Conservation (phyloP, 225 moss, liverwort and hornwort species). For the Takakia lepidozioides region DNA sequence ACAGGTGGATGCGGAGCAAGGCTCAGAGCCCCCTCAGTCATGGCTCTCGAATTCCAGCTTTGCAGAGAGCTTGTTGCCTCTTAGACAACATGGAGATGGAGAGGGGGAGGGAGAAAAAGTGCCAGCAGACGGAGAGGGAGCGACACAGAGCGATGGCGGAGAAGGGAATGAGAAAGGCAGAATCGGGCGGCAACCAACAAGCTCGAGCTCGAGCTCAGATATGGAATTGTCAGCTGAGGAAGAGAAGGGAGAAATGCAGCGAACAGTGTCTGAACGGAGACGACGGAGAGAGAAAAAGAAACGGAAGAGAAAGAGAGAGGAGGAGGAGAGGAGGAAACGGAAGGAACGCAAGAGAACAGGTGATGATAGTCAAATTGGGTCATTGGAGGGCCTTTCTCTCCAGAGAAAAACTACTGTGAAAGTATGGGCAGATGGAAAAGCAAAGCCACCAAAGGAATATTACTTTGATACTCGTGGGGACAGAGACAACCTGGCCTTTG, state of each 20-base stretch:
- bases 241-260: constrained; percentile 22
- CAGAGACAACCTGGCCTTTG: constrained; percentile 85
- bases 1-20: constrained; percentile 20
- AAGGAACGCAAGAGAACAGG: constrained; percentile 30
- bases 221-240: constrained; percentile 28
- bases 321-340: constrained; percentile 39
- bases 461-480: constrained; percentile 88
- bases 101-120: constrained; percentile 20
- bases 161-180: constrained; percentile 13
- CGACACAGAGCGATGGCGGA: constrained; percentile 15
- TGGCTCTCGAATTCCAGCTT: constrained; percentile 82
- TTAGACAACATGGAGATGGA: constrained; percentile 25
- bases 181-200: constrained; percentile 15
- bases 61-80: constrained; percentile 54
- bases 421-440: constrained; percentile 53
- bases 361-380: constrained; percentile 49
- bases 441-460: constrained; percentile 44
- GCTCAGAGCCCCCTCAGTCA: constrained; percentile 14
- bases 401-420: constrained; percentile 54
- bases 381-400: constrained; percentile 34
- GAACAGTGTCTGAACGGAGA: too few species aligned
- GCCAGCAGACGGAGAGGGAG: constrained; percentile 14
- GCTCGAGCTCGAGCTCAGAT: constrained; percentile 25
- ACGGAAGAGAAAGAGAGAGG: constrained; percentile 44
- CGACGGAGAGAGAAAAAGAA: constrained; percentile 33